phyloP scores from a whole-genome alignment of 495 filamentous ascomycete genomes.

The Talaromyces thailandensis region DNA sequence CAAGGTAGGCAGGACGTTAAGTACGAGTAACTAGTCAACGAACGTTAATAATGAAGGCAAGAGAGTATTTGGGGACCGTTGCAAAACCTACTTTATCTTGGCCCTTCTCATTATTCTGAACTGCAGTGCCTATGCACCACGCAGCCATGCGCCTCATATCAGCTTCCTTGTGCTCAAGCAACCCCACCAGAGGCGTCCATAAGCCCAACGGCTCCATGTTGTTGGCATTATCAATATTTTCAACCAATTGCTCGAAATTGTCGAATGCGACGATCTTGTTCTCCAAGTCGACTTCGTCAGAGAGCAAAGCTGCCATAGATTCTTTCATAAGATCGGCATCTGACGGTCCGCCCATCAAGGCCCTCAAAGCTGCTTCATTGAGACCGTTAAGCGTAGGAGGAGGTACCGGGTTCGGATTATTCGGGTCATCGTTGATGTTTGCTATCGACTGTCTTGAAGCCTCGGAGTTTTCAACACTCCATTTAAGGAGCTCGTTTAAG shows the following conservation, averaged over 20 bases:
- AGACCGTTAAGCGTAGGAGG: constrained; percentile 32
- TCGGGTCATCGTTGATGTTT: constrained; percentile 31
- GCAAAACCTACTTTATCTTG: constrained; percentile 56
- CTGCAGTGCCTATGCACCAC: constrained; percentile 88
- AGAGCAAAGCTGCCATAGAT: constrained; percentile 64
- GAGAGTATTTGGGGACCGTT: background rate
- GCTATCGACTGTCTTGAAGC: constrained; percentile 21
- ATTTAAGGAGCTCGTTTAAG: constrained; percentile 80
- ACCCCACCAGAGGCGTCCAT: constrained; percentile 68
- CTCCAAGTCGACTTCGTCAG: constrained; percentile 55
- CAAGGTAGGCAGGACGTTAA: constrained; percentile 62
- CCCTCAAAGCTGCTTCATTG: constrained; percentile 55
- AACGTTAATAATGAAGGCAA: constrained; percentile 11
- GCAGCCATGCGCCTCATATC: constrained; percentile 75
- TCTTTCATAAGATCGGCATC: constrained; percentile 87
- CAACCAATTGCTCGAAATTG: constrained; percentile 90
- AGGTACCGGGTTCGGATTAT: constrained; percentile 32
- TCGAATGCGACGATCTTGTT: constrained; percentile 85
- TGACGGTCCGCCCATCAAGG: constrained; percentile 70
- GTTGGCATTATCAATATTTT: constrained; percentile 91
- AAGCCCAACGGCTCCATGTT: constrained; percentile 68
- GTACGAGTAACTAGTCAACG: constrained; percentile 43
- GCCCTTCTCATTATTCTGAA: constrained; percentile 83
- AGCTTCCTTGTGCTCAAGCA: constrained; percentile 56
- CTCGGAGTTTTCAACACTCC: constrained; percentile 77